These are phyloP conservation scores for Aspergillus brunneoviolaceus DNA, from an alignment of 2,329 filamentous ascomycete species.

Conservation along the genomic window DNA sequence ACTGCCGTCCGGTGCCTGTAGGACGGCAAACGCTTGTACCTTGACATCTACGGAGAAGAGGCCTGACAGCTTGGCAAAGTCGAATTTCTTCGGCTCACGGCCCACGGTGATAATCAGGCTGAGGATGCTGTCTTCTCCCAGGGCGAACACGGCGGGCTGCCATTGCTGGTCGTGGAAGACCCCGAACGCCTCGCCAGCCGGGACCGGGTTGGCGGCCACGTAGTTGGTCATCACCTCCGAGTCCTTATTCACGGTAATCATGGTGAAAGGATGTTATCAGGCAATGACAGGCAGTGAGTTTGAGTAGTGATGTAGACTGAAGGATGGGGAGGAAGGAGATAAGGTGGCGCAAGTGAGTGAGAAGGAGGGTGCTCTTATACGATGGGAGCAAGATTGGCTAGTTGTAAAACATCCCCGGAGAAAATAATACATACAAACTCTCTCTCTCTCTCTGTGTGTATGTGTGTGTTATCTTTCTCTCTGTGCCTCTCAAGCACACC, in stretches of 20 bases:
- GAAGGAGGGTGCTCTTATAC: no score
- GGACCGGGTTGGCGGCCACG: background rate
- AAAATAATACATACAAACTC: no score
- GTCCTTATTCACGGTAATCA: background rate
- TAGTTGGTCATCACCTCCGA: background rate
- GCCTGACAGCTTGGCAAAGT: background rate
- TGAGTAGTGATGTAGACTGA: background rate
- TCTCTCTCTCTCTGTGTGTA: no score
- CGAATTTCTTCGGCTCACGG: background rate
- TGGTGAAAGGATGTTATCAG: background rate
- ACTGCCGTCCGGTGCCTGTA: background rate
- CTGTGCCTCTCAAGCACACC: no score
- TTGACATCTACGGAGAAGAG: background rate
- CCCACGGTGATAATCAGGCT: background rate
- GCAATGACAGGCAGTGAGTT: background rate
- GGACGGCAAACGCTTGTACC: background rate
- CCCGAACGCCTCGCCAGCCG: background rate
- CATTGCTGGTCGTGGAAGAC: background rate
- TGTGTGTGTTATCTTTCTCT: no score
- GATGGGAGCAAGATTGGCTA: no score
- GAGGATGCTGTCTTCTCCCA: background rate
- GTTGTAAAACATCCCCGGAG: no score
- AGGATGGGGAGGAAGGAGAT: no score
- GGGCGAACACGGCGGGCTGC: background rate
- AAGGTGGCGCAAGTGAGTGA: no score